phyloP scores from a whole-genome alignment of 176 grass and related monocot genomes.

The Musa schizocarpa region DNA sequence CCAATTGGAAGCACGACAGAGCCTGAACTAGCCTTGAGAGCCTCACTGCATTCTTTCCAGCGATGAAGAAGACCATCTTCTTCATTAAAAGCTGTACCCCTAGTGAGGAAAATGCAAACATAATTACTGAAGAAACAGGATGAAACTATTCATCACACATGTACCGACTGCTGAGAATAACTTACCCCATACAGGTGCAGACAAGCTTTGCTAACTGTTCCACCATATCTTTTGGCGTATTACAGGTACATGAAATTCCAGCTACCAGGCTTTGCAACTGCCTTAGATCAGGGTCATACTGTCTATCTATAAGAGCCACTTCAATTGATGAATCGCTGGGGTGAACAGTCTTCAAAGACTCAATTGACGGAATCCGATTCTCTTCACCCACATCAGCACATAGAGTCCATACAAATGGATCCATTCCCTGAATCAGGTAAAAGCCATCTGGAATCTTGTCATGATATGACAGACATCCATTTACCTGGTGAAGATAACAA shows the following conservation, averaged over 20 bases:
- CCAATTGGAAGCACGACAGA: conserved; percentile 70
- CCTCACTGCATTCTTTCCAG: conserved; percentile 67
- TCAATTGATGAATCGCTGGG: conserved; percentile 60
- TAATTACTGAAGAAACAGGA: conserved; percentile 6
- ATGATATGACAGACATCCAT: conserved; percentile 74
- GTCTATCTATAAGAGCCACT: conserved; percentile 58
- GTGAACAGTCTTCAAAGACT: conserved; percentile 49
- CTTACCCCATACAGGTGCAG: conserved; percentile 78
- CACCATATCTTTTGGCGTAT: conserved; percentile 54
- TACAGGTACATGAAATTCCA: conserved; percentile 42
- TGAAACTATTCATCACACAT: background rate
- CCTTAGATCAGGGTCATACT: conserved; percentile 55
- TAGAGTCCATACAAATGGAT: conserved; percentile 87
- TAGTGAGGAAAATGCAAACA: conserved; percentile 17
- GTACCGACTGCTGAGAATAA: conserved; percentile 2
- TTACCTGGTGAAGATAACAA: conserved; percentile 38
- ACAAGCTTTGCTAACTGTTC: conserved; percentile 76
- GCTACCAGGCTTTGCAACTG: conserved; percentile 48
- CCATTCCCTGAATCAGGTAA: conserved; percentile 91
- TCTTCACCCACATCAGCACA: conserved; percentile 81
- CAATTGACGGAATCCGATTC: conserved; percentile 60
- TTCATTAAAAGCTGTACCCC: conserved; percentile 47
- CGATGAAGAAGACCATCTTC: conserved; percentile 55
- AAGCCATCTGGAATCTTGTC: conserved; percentile 77
- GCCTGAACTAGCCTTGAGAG: conserved; percentile 46